Evolutionary conservation across 2,329 filamentous ascomycete genomes (phyloP).

Genomic region (Cercospora janseana): DNA sequence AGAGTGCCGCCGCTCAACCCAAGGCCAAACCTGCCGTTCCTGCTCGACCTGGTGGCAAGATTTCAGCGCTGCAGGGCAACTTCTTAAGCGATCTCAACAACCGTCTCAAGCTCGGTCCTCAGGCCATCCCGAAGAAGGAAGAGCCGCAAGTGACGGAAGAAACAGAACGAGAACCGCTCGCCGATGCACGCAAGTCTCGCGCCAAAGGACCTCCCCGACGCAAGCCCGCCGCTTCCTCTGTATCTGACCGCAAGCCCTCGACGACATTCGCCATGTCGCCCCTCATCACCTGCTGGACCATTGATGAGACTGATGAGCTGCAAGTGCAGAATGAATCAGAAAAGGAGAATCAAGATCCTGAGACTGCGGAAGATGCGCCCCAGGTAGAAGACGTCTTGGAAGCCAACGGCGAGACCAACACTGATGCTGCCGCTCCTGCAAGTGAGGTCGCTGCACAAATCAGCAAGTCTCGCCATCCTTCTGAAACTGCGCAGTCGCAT

Average conservation of each 20-base stretch:
- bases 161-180: conserved; percentile 72
- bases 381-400: conserved; percentile 30
- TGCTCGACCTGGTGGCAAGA: conserved; percentile 78
- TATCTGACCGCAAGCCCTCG: conserved; percentile 49
- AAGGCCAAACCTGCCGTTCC: conserved; percentile 84
- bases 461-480: conserved; percentile 22
- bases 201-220: conserved; percentile 83
- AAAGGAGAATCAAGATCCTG: conserved; percentile 21
- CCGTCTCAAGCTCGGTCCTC: conserved; percentile 81
- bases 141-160: conserved; percentile 57
- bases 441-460: conserved; percentile 23
- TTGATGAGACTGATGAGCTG: conserved; percentile 44
- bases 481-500: conserved; percentile 22
- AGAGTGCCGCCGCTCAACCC: conserved; percentile 38
- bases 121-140: conserved; percentile 65
- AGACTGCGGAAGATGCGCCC: conserved; percentile 4
- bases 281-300: conserved; percentile 43
- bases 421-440: conserved; percentile 27
- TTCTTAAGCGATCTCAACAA: conserved; percentile 94
- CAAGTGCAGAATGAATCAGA: conserved; percentile 31
- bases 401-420: conserved; percentile 30
- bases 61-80: conserved; percentile 83
- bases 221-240: conserved; percentile 61
- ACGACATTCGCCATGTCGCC: conserved; percentile 45
- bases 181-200: conserved; percentile 84